A percentile compares a stretch with the other conserved stretches of the same genome.
phyloP scores from a whole-genome alignment of 2,329 filamentous ascomycete species.

The Ceratocystis cubensis region DNA sequence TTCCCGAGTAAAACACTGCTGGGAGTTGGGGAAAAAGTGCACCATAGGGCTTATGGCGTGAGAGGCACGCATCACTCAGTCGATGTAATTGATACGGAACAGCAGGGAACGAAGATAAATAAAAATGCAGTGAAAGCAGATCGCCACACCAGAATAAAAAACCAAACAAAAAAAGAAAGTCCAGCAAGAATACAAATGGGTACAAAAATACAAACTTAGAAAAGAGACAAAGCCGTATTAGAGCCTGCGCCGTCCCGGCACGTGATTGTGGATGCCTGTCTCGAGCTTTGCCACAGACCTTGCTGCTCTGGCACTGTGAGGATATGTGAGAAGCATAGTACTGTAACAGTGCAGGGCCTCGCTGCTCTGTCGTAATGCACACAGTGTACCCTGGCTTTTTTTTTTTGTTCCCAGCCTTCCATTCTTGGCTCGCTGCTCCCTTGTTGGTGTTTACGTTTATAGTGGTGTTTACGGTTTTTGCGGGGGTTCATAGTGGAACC shows the following conservation, averaged over 20 bases:
- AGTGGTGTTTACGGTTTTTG: not conserved
- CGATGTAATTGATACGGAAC: not conserved
- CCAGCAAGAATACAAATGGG: not conserved
- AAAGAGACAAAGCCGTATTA: not conserved
- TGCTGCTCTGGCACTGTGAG: not conserved
- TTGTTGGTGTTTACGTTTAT: not conserved
- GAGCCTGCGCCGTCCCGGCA: not conserved
- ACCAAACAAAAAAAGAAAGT: not conserved
- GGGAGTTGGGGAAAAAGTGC: too few relatives aligned
- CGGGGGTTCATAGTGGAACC: too few relatives aligned
- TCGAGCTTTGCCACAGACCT: not conserved
- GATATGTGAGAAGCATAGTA: not conserved
- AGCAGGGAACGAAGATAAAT: not conserved
- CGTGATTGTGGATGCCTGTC: not conserved
- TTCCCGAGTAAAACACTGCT: too few relatives aligned
- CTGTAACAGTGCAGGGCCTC: not conserved
- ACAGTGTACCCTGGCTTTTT: not conserved
- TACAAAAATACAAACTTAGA: not conserved
- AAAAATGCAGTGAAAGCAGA: not conserved
- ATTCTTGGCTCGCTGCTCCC: constrained; percentile 3
- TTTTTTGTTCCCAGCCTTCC: constrained; percentile 1
- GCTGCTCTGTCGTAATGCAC: not conserved
- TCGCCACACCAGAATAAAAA: not conserved
- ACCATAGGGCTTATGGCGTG: too few relatives aligned
- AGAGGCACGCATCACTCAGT: too few relatives aligned